Evolutionary conservation across 108 stramenopile genomes (phyloP), one percentile per base, ranked within the genome.

Genomic region (Pseudonitzschia pungens): DNA sequence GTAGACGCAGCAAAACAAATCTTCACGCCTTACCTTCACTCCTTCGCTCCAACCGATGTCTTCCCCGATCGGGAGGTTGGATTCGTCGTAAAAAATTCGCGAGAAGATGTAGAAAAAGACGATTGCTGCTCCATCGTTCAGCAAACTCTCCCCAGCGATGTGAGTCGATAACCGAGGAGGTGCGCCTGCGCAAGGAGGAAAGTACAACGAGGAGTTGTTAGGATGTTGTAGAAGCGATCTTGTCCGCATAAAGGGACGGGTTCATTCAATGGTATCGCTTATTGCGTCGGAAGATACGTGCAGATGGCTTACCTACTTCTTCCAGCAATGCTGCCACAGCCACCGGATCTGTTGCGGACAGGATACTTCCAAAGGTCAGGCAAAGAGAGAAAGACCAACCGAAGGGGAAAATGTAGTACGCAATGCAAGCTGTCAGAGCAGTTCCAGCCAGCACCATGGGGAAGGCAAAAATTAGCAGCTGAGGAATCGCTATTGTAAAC

Each of bases 301-400:
- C 7, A 20, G 1, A 26, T 24, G n/a, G 2, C 54, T 22, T 62
- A 62, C 60, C 83, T 14, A 86, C 65, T 62, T 82, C 77, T 18
- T 91, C 82, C 31, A 92, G 68, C 5, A 94, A 74, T 0, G 89
- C 92, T 5, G 89, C 89, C 18, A 98, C 96, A 7, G 96, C 95
- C 0, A 96, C 94, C 0, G 98, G 98, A 72, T 98, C 98, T 4
- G 97, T 98, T 12, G 96, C 96, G 20, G 90, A 74, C 31, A 96
- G 73, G 51, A 98, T 96, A 31, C 85, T 71, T 40, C 96, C 98
- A 67, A 97, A 89, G 16, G 91, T 87, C 75, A 96, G 71, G 57
- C 82, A 76, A 1, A 89, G 64, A 66, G 79, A 70, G 22, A 75
- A 85, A 11, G 81, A 77, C 92, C 92, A 92, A 15, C 65, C 86